Percentiles rank a stretch among this genome's conserved stretches.
These are phyloP conservation scores for Colletotrichum sojae DNA, from an alignment of 2,329 filamentous ascomycete genomes.

Conservation along the genomic window DNA sequence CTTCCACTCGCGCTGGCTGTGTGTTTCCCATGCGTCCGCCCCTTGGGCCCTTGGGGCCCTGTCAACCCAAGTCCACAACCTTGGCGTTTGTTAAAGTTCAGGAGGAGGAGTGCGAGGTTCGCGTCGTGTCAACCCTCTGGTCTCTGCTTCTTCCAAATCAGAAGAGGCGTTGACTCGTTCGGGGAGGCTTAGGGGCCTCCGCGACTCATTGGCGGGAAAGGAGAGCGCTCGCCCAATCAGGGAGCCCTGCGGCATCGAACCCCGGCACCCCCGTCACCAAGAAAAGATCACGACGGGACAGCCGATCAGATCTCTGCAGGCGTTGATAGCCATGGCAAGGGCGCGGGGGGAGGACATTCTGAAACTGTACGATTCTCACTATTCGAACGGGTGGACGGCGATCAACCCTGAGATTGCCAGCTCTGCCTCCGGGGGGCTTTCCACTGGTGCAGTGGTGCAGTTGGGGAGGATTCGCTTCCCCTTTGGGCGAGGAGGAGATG, in stretches of 20 bases:
- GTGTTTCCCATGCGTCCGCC: background rate
- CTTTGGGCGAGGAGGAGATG: background rate
- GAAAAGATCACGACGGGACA: conserved; percentile 30
- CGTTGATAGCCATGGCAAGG: conserved; percentile 19
- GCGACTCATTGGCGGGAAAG: conserved; percentile 24
- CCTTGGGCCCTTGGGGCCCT: background rate
- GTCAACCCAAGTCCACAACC: conserved; percentile 2
- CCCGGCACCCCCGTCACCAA: conserved; percentile 27
- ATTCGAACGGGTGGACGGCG: background rate
- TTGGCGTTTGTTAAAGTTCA: conserved; percentile 9
- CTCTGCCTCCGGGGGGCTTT: background rate
- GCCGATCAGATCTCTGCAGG: conserved; percentile 23
- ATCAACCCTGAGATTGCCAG: background rate
- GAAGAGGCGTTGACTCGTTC: conserved; percentile 8
- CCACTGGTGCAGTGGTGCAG: background rate
- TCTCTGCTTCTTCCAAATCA: background rate
- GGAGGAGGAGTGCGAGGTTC: background rate
- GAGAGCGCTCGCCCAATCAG: background rate
- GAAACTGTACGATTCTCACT: conserved; percentile 24
- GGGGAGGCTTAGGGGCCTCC: background rate
- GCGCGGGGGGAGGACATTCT: conserved; percentile 21
- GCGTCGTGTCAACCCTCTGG: background rate
- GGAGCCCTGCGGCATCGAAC: background rate
- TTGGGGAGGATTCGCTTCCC: background rate
- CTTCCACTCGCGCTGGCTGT: background rate